A percentile compares a stretch with the other conserved stretches of the same genome.
Evolutionary conservation across 2,329 filamentous ascomycete genomes (phyloP).

Genomic region (Chaetomiaceae sp.): DNA sequence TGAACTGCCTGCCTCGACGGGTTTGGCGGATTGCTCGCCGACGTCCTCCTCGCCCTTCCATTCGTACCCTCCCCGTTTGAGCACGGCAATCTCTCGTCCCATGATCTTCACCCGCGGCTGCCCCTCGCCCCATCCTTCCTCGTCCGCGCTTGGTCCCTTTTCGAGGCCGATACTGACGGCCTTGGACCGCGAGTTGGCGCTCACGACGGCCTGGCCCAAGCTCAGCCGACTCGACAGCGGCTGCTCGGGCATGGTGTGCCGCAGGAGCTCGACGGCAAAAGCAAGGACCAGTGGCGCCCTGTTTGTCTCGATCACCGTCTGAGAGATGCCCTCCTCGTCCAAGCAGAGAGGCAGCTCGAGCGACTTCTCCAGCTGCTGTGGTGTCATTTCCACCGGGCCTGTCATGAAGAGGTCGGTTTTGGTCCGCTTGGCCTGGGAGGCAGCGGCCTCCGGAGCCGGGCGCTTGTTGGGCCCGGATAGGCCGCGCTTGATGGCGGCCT

Average conservation of each 20-base stretch:
- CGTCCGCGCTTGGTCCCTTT: constrained; percentile 58
- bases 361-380: constrained; percentile 59
- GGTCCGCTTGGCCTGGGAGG: constrained; percentile 32
- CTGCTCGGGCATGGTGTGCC: constrained; percentile 81
- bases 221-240: constrained; percentile 79
- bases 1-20: neutral
- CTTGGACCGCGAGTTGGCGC: constrained; percentile 72
- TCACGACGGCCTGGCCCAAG: constrained; percentile 78
- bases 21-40: constrained; percentile 18
- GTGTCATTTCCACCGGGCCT: constrained; percentile 36
- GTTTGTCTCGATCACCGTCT: constrained; percentile 64
- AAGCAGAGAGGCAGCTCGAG: constrained; percentile 54
- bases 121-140: constrained; percentile 68
- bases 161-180: constrained; percentile 71
- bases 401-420: constrained; percentile 31
- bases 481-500: constrained; percentile 44
- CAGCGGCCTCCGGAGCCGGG: constrained; percentile 22
- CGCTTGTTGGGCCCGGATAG: constrained; percentile 30
- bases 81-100: constrained; percentile 67
- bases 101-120: constrained; percentile 70
- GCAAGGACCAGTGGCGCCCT: constrained; percentile 77
- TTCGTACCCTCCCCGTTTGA: constrained; percentile 74
- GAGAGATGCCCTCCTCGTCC: constrained; percentile 56
- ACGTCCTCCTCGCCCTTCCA: constrained; percentile 43
- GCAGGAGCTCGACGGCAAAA: constrained; percentile 68